phyloP scores from a whole-genome alignment of 2,329 filamentous ascomycete genomes.

The Fusarium multiceps region DNA sequence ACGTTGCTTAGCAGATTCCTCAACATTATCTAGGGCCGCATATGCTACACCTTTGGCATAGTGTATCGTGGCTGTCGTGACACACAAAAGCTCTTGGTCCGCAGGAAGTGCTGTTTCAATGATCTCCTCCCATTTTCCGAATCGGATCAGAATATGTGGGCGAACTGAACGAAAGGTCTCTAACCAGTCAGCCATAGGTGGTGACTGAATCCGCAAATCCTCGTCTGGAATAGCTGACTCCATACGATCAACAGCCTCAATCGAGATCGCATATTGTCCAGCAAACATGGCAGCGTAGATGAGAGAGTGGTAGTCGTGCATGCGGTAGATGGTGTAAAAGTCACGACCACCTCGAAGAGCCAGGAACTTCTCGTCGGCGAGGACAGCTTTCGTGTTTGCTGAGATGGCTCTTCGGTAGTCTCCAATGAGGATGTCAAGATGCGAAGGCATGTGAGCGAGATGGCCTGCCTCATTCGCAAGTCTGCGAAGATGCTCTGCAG shows the following conservation, averaged over 20 bases:
- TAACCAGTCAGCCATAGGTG: slow-evolving; percentile 80
- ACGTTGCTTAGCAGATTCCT: slow-evolving; percentile 63
- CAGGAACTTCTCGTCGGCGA: slow-evolving; percentile 73
- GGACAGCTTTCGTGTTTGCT: slow-evolving; percentile 70
- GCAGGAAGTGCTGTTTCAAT: slow-evolving; percentile 64
- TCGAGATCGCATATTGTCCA: slow-evolving; percentile 68
- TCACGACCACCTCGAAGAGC: slow-evolving; percentile 66
- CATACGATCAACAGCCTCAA: slow-evolving; percentile 68
- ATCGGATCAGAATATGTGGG: slow-evolving; percentile 75
- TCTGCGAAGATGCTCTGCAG: slow-evolving; percentile 70
- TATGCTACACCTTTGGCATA: slow-evolving; percentile 76
- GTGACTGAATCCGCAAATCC: slow-evolving; percentile 57
- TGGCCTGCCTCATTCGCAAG: slow-evolving; percentile 76
- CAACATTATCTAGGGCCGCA: slow-evolving; percentile 65
- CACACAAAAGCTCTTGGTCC: slow-evolving; percentile 70
- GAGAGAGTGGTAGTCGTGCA: slow-evolving; percentile 77
- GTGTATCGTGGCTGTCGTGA: slow-evolving; percentile 73
- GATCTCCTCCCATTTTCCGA: slow-evolving; percentile 76
- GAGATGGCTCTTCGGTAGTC: slow-evolving; percentile 73
- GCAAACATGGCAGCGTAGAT: slow-evolving; percentile 83
- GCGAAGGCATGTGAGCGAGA: slow-evolving; percentile 78
- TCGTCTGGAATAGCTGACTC: slow-evolving; percentile 70
- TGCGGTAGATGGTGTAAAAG: slow-evolving; percentile 79
- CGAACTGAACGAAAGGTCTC: slow-evolving; percentile 74
- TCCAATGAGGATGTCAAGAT: slow-evolving; percentile 77